These are phyloP conservation scores for Corymbia citriodora DNA, from an alignment of 441 rosid species.

Conservation along the genomic window DNA sequence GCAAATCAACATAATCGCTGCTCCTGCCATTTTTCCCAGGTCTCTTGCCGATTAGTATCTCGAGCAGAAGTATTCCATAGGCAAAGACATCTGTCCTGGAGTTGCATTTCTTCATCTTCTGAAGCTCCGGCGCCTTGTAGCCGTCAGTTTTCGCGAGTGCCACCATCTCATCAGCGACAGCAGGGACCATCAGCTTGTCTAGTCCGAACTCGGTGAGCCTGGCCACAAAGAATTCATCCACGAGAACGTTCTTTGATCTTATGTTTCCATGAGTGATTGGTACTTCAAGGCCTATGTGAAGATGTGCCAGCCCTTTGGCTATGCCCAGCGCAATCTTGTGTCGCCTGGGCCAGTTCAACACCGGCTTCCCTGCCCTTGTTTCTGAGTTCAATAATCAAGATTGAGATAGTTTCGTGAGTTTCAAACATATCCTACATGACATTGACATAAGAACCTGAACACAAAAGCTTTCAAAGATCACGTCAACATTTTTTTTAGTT, in stretches of 20 bases:
- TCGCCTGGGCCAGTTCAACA: slow-evolving; percentile 85
- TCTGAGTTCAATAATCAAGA: slow-evolving; percentile 34
- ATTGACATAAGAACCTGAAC: not conserved
- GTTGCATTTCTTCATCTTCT: slow-evolving; percentile 92
- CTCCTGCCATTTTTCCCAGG: slow-evolving; percentile 75
- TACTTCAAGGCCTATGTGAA: slow-evolving; percentile 68
- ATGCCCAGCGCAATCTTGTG: slow-evolving; percentile 90
- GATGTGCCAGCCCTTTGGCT: slow-evolving; percentile 86
- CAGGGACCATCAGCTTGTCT: slow-evolving; percentile 83
- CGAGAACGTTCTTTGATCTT: slow-evolving; percentile 85
- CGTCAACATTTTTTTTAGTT: not conserved
- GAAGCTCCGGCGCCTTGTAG: slow-evolving; percentile 94
- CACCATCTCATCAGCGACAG: slow-evolving; percentile 91
- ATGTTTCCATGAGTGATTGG: slow-evolving; percentile 88
- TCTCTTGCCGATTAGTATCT: slow-evolving; percentile 84
- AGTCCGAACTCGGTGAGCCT: slow-evolving; percentile 91
- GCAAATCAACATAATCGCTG: slow-evolving; percentile 63
- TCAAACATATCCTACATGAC: not conserved
- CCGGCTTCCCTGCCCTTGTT: slow-evolving; percentile 65
- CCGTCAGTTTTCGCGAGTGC: slow-evolving; percentile 81
- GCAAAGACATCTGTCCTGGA: slow-evolving; percentile 96
- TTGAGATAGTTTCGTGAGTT: not conserved
- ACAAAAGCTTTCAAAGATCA: not conserved
- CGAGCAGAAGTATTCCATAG: slow-evolving; percentile 83
- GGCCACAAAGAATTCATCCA: slow-evolving; percentile 79